These are phyloP conservation scores for Lachnellula subtilissima DNA, from an alignment of 2,329 filamentous ascomycete genomes.

Conservation along the genomic window DNA sequence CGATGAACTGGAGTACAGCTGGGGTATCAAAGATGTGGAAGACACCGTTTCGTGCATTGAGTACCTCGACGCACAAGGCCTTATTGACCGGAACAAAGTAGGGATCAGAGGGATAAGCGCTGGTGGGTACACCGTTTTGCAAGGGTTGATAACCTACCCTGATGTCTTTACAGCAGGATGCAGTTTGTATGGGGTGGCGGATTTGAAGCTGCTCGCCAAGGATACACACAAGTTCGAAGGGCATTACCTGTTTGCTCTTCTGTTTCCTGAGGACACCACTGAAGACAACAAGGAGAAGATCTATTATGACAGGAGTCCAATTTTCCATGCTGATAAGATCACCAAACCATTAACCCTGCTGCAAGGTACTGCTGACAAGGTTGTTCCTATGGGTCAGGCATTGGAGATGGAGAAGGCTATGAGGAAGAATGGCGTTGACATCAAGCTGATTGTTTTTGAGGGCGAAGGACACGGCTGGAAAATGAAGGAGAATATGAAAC, in stretches of 20 bases:
- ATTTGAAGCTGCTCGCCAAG: conserved; percentile 41
- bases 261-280: conserved; percentile 34
- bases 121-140: conserved; percentile 50
- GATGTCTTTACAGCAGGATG: conserved; percentile 45
- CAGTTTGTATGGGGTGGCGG: conserved; percentile 47
- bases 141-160: conserved; percentile 43
- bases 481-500: conserved; percentile 36
- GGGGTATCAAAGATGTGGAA: conserved; percentile 47
- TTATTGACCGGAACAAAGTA: conserved; percentile 32
- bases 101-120: conserved; percentile 49
- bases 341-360: conserved; percentile 49
- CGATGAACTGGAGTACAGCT: conserved; percentile 43
- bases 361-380: conserved; percentile 50
- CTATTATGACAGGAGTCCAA: conserved; percentile 44
- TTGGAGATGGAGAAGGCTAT: conserved; percentile 47
- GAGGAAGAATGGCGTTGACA: conserved; percentile 37
- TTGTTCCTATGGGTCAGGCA: conserved; percentile 55
- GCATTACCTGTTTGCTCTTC: conserved; percentile 44
- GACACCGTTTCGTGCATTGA: conserved; percentile 45
- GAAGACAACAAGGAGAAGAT: conserved; percentile 38
- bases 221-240: conserved; percentile 54
- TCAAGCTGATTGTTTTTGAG: conserved; percentile 43
- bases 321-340: conserved; percentile 45
- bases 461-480: conserved; percentile 49
- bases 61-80: conserved; percentile 36